These are phyloP conservation scores for Cinchona pubescens DNA, from an alignment of 257 asterid genomes.

Conservation along the genomic window DNA sequence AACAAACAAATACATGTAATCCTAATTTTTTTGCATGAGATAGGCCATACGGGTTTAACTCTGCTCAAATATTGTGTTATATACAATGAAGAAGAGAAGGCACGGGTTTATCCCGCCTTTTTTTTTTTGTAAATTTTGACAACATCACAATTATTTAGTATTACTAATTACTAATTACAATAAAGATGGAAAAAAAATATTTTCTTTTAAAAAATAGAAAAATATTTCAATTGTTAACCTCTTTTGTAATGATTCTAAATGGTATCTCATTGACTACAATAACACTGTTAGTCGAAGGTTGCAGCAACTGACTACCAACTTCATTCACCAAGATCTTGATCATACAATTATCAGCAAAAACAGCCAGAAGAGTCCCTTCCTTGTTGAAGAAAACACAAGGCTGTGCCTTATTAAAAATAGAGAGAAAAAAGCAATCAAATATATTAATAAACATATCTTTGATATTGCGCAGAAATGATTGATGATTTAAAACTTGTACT, in stretches of 20 bases:
- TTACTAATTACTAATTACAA: background rate
- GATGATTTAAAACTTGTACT: background rate
- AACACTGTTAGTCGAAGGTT: constrained; percentile 18
- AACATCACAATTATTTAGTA: background rate
- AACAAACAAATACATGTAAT: no score
- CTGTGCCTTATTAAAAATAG: constrained; percentile 37
- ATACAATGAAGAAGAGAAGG: constrained; percentile 11
- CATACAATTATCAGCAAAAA: constrained; percentile 42
- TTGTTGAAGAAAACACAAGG: constrained; percentile 59
- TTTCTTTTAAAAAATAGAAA: background rate
- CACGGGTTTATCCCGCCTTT: constrained; percentile 74
- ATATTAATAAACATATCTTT: constrained; percentile 1
- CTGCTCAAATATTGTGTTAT: no score
- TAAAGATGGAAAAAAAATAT: no score
- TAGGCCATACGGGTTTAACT: no score
- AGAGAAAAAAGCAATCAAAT: background rate
- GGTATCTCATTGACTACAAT: constrained; percentile 28
- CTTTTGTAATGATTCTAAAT: constrained; percentile 29
- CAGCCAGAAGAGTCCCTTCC: constrained; percentile 58
- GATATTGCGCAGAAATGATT: no score
- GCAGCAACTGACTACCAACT: constrained; percentile 45
- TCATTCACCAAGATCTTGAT: constrained; percentile 65
- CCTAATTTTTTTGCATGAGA: no score
- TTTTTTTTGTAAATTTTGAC: background rate
- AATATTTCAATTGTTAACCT: constrained; percentile 34